phyloP scores from a whole-genome alignment of 768 basidiomycete genomes.

The Naganishia antarctica region DNA sequence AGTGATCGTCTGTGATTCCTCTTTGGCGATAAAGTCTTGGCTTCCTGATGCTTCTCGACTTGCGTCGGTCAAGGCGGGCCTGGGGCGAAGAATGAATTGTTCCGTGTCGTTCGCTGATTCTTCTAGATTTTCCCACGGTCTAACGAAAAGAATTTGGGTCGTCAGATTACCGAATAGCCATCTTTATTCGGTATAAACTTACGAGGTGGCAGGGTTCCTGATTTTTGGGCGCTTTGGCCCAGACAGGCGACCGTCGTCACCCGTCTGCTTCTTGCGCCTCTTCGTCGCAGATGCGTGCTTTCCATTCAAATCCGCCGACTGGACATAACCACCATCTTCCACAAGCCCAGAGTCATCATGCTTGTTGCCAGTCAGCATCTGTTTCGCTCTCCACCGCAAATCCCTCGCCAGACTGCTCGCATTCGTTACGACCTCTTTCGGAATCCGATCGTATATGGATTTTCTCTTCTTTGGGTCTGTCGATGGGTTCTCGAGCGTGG shows the following conservation, averaged over 20 bases:
- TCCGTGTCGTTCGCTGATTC: conserved; percentile 17
- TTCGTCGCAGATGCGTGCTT: conserved; percentile 7
- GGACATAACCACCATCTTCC: not conserved
- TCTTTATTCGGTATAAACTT: too few species aligned
- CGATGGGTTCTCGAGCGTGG: conserved; percentile 62
- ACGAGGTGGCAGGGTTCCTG: conserved; percentile 9
- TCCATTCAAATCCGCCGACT: not conserved
- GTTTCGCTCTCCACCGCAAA: conserved; percentile 71
- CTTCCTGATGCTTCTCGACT: not conserved
- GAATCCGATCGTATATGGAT: conserved; percentile 75
- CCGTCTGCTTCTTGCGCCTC: conserved; percentile 12
- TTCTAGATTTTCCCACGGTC: conserved; percentile 8
- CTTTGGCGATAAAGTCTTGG: conserved; percentile 6
- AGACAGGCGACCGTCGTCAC: not conserved
- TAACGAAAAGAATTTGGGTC: not conserved
- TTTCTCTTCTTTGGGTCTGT: conserved; percentile 64
- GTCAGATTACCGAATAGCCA: too few species aligned
- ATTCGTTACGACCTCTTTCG: conserved; percentile 74
- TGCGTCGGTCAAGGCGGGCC: not conserved
- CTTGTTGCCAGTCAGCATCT: conserved; percentile 33
- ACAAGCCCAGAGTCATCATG: not conserved
- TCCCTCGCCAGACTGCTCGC: conserved; percentile 74
- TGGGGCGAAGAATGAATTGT: conserved; percentile 3
- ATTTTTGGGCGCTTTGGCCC: not conserved
- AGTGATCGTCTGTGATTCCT: conserved; percentile 12